Conservation (phyloP, 2,329 filamentous ascomycete species). For the Fusarium subglutinans region DNA sequence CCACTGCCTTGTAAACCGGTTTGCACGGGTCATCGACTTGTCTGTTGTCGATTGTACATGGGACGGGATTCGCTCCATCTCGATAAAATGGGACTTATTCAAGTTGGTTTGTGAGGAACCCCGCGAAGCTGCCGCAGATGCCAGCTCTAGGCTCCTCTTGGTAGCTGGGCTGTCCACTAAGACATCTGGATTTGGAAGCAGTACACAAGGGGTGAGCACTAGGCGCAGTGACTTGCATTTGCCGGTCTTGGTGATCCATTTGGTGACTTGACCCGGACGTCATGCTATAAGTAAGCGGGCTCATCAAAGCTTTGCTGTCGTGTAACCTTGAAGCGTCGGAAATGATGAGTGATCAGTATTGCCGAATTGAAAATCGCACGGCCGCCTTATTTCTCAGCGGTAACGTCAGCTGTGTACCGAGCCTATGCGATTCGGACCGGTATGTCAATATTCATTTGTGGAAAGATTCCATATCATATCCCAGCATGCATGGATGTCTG, state of each 20-base stretch:
- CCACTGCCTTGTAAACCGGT: conserved; percentile 14
- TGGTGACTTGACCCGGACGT: conserved; percentile 41
- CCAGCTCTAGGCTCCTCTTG: conserved; percentile 5
- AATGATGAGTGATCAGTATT: conserved; percentile 11
- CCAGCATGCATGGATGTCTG: not conserved
- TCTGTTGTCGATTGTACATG: conserved; percentile 13
- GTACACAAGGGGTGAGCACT: conserved; percentile 22
- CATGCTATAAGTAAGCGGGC: conserved; percentile 25
- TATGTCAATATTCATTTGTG: not conserved
- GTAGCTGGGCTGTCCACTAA: conserved; percentile 19
- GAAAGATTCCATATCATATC: not conserved
- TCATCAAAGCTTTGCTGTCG: not conserved
- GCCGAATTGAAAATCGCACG: not conserved
- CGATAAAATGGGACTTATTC: conserved; percentile 29
- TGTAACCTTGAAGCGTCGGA: conserved; percentile 13
- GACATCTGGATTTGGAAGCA: conserved; percentile 12
- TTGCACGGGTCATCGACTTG: conserved; percentile 36
- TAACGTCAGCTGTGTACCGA: not conserved
- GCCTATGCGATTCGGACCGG: conserved; percentile 26
- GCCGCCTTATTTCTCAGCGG: conserved; percentile 1
- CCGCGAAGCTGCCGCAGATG: conserved; percentile 23
- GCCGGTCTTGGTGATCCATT: conserved; percentile 24
- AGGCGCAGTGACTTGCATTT: conserved; percentile 33
- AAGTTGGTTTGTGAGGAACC: conserved; percentile 5
- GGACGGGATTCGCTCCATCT: conserved; percentile 28